These are phyloP conservation scores for Mikania micrantha DNA, from an alignment of 129 eudicot genomes.

Conservation along the genomic window DNA sequence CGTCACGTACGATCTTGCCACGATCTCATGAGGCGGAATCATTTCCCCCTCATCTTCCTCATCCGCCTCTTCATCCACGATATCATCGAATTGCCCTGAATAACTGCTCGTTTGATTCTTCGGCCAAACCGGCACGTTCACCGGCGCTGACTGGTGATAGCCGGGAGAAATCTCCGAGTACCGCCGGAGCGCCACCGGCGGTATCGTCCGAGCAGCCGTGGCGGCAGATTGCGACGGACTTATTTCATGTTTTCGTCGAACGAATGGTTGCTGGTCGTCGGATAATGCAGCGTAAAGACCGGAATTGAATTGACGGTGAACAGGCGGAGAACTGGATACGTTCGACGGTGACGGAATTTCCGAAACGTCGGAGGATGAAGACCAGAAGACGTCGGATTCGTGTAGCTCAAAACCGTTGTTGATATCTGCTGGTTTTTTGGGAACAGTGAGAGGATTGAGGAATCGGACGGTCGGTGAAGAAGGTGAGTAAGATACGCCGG, in stretches of 20 bases:
- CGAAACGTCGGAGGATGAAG: conserved; percentile 22
- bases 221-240: conserved; percentile 44
- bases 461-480: conserved; percentile 37
- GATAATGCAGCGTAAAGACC: conserved; percentile 77
- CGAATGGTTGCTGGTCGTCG: conserved; percentile 38
- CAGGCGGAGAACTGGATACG: conserved; percentile 20
- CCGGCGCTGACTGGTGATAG: conserved; percentile 78
- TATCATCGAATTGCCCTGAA: conserved; percentile 33
- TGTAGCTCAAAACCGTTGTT: conserved; percentile 34
- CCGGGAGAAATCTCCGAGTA: conserved; percentile 18
- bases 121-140: conserved; percentile 82
- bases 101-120: conserved; percentile 12
- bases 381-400: conserved; percentile 74
- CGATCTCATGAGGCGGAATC: conserved; percentile 94
- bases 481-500: conserved; percentile 9
- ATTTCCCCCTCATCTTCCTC: conserved; percentile 40
- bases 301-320: conserved; percentile 25
- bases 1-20: conserved; percentile 76
- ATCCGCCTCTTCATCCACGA: conserved; percentile 20
- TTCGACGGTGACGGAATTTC: conserved; percentile 14
- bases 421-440: conserved; percentile 26
- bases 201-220: conserved; percentile 25
- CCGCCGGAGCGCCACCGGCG: conserved; percentile 25
- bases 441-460: conserved; percentile 17
- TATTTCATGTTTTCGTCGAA: conserved; percentile 42